Evolutionary conservation across 1,284 basidiomycete species (phyloP).

Genomic region (Coriolopsis trogii): DNA sequence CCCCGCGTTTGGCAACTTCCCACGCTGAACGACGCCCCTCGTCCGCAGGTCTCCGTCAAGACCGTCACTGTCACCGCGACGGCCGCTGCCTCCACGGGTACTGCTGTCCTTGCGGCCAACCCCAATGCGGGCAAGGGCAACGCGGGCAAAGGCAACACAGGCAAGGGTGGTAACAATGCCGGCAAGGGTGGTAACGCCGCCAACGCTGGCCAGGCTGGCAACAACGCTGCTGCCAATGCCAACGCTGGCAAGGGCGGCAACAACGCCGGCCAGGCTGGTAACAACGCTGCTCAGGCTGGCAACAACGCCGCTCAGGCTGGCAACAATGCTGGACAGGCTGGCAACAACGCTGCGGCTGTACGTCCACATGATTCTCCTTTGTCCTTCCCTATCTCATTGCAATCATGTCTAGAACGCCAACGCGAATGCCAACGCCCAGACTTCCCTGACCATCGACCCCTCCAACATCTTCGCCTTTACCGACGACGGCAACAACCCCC

Average conservation of each 20-base stretch:
- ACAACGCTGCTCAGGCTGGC: constrained; percentile 13
- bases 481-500: constrained; percentile 48
- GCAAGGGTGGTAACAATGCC: constrained; percentile 13
- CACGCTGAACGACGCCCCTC: too few species aligned
- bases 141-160: constrained; percentile 6
- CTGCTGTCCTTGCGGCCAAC: constrained; percentile 19
- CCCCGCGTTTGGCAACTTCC: too few species aligned
- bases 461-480: constrained; percentile 54
- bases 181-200: not conserved
- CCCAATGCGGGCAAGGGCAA: constrained; percentile 13
- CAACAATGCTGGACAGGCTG: constrained; percentile 18
- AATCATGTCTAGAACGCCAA: too few species aligned
- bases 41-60: too few species aligned
- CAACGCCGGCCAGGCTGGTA: constrained; percentile 9
- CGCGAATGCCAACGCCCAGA: constrained; percentile 23
- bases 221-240: not conserved
- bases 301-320: constrained; percentile 3
- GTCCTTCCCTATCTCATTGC: not conserved
- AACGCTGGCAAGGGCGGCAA: not conserved
- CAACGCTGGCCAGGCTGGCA: not conserved
- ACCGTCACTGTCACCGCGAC: not conserved
- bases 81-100: constrained; percentile 15
- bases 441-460: constrained; percentile 49
- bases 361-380: not conserved
- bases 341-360: constrained; percentile 24